These are phyloP conservation scores for Fragaria vesca DNA, from an alignment of 306 rosid species.

Conservation along the genomic window DNA sequence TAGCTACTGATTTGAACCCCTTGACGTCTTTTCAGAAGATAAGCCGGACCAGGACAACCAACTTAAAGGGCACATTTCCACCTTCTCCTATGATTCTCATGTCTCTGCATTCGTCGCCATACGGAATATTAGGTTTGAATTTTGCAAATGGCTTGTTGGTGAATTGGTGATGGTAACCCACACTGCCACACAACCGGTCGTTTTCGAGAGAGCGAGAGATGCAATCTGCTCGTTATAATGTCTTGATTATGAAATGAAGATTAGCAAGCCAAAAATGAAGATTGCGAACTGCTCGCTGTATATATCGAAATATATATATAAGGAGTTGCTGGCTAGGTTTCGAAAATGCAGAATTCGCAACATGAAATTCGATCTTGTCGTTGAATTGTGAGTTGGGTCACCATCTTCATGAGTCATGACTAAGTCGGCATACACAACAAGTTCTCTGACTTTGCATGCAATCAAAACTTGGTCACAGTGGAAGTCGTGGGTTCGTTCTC, in stretches of 20 bases:
- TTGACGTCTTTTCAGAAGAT: slow-evolving; percentile 24
- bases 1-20: slow-evolving; percentile 11
- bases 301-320: too few relatives aligned
- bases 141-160: background rate
- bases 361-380: background rate
- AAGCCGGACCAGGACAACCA: slow-evolving; percentile 19
- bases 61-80: background rate
- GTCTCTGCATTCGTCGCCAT: slow-evolving; percentile 5
- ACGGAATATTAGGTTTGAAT: slow-evolving; percentile 5
- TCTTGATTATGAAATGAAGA: background rate
- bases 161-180: background rate
- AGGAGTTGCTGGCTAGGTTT: background rate
- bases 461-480: background rate
- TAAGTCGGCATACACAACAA: background rate
- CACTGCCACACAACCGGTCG: background rate
- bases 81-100: background rate
- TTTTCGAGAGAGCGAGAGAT: background rate
- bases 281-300: background rate
- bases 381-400: slow-evolving; percentile 6
- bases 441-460: background rate
- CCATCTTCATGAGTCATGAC: background rate
- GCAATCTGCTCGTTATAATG: background rate
- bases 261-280: background rate
- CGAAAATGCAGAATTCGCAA: background rate
- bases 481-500: background rate